A percentile compares a stretch with the other conserved stretches of the same genome.
Conservation (phyloP, 2,329 filamentous ascomycete genomes). For the Microdochium paspali region DNA sequence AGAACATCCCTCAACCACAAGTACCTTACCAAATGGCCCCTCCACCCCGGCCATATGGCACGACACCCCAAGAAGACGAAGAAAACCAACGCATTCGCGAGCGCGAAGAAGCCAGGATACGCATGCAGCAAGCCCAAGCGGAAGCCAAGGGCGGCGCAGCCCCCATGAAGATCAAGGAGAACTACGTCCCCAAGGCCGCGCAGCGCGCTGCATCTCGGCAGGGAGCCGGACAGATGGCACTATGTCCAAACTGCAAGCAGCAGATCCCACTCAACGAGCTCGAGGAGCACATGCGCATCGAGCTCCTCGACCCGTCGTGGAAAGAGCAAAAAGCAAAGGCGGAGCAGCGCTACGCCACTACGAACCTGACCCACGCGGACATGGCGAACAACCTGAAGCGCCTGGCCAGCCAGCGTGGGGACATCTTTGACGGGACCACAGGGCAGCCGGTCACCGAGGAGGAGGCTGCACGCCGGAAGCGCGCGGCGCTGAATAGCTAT, state of each 20-base stretch:
- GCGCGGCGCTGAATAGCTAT: slow-evolving; percentile 55
- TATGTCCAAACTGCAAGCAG: slow-evolving; percentile 91
- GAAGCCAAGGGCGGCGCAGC: slow-evolving; percentile 59
- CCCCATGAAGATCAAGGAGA: slow-evolving; percentile 84
- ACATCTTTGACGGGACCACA: slow-evolving; percentile 72
- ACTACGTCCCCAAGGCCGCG: slow-evolving; percentile 81
- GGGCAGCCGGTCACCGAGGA: slow-evolving; percentile 64
- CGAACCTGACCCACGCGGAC: slow-evolving; percentile 77
- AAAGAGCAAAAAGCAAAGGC: slow-evolving; percentile 91
- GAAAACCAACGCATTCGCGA: slow-evolving; percentile 56
- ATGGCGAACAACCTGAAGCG: slow-evolving; percentile 93
- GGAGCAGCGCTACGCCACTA: slow-evolving; percentile 74
- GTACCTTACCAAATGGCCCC: slow-evolving; percentile 21
- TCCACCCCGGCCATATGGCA: slow-evolving; percentile 20
- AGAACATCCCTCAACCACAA: slow-evolving; percentile 28
- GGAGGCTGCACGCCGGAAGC: slow-evolving; percentile 66
- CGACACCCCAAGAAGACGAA: slow-evolving; percentile 53
- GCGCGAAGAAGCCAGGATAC: slow-evolving; percentile 45
- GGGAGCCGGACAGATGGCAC: slow-evolving; percentile 50
- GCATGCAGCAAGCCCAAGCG: slow-evolving; percentile 61
- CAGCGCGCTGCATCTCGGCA: slow-evolving; percentile 59
- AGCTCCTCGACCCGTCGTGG: slow-evolving; percentile 88
- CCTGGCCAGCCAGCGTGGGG: slow-evolving; percentile 78
- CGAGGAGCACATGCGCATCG: slow-evolving; percentile 89
- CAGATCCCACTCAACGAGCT: slow-evolving; percentile 81